Evolutionary conservation across 768 basidiomycete species (phyloP).

Genomic region (Pleurotus tuoliensis): DNA sequence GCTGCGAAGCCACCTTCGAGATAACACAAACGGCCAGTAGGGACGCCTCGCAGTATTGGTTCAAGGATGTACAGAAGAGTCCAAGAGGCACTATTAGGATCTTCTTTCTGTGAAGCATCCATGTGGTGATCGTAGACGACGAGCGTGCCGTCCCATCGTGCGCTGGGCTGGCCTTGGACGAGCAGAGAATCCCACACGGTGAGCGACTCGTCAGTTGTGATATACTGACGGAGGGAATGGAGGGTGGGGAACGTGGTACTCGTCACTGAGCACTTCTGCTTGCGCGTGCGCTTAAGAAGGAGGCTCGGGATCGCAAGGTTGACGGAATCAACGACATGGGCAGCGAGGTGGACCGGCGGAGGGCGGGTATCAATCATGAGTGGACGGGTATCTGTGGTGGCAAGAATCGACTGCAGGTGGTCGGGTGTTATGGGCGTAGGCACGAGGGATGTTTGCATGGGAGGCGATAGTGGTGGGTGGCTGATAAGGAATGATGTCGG

Average conservation of each 20-base stretch:
- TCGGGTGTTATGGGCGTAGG: conserved; percentile 21
- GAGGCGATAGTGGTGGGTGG: conserved; percentile 1
- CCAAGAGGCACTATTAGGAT: conserved; percentile 60
- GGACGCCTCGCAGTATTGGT: conserved; percentile 41
- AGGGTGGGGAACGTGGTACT: conserved; percentile 63
- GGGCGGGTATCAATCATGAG: conserved; percentile 83
- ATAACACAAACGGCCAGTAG: conserved; percentile 58
- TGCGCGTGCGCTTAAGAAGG: conserved; percentile 81
- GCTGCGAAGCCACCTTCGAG: conserved; percentile 68
- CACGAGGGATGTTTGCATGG: conserved; percentile 7
- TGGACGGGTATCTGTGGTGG: conserved; percentile 44
- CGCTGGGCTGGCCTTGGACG: conserved; percentile 25
- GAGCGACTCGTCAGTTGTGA: conserved; percentile 76
- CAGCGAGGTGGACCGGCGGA: conserved; percentile 56
- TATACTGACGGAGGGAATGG: conserved; percentile 71
- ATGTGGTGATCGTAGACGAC: conserved; percentile 79
- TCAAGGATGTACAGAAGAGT: conserved; percentile 60
- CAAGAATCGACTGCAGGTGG: conserved; percentile 42
- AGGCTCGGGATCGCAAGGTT: conserved; percentile 89
- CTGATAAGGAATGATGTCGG: background rate
- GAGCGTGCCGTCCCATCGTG: conserved; percentile 70
- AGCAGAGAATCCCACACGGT: conserved; percentile 66
- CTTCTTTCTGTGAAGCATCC: conserved; percentile 58
- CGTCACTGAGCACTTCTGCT: conserved; percentile 30
- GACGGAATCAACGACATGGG: conserved; percentile 65